phyloP scores from a whole-genome alignment of 495 filamentous ascomycete species.

The Aspergillus biplanus region DNA sequence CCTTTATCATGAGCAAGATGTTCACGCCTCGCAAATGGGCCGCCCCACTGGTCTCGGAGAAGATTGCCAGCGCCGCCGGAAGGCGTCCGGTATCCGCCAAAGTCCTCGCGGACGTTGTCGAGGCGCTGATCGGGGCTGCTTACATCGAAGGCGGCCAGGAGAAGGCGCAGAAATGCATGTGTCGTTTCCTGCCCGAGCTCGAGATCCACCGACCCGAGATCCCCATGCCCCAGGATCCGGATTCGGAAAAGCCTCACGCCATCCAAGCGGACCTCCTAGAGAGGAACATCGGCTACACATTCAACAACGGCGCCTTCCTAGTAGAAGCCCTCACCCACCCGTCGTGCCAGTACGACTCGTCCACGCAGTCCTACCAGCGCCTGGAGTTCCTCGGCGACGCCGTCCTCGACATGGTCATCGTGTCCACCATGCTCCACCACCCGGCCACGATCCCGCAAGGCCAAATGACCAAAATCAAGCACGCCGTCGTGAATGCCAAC shows the following conservation, averaged over 20 bases:
- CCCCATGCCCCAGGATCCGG: constrained; percentile 16
- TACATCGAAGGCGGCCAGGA: constrained; percentile 67
- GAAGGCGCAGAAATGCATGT: constrained; percentile 67
- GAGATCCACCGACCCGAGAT: constrained; percentile 30
- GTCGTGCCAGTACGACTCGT: constrained; percentile 60
- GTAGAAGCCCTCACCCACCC: constrained; percentile 85
- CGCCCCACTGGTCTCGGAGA: constrained; percentile 61
- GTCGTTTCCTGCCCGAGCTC: constrained; percentile 66
- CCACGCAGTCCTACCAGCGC: constrained; percentile 73
- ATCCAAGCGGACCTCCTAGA: constrained; percentile 24
- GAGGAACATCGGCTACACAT: constrained; percentile 56
- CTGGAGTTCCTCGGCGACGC: constrained; percentile 92
- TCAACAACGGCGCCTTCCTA: constrained; percentile 71
- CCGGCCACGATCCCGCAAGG: constrained; percentile 56
- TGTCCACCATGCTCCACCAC: constrained; percentile 53
- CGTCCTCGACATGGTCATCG: constrained; percentile 78
- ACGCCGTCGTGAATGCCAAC: constrained; percentile 80
- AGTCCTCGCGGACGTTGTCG: constrained; percentile 86
- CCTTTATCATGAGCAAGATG: constrained; percentile 69
- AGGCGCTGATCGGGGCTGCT: constrained; percentile 80
- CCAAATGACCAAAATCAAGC: constrained; percentile 74
- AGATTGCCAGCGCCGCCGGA: constrained; percentile 15
- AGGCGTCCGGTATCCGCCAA: constrained; percentile 68
- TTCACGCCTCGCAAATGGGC: constrained; percentile 77
- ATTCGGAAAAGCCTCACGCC: neutral